Conservation (phyloP, 768 basidiomycete species). For the Russula virescens region DNA sequence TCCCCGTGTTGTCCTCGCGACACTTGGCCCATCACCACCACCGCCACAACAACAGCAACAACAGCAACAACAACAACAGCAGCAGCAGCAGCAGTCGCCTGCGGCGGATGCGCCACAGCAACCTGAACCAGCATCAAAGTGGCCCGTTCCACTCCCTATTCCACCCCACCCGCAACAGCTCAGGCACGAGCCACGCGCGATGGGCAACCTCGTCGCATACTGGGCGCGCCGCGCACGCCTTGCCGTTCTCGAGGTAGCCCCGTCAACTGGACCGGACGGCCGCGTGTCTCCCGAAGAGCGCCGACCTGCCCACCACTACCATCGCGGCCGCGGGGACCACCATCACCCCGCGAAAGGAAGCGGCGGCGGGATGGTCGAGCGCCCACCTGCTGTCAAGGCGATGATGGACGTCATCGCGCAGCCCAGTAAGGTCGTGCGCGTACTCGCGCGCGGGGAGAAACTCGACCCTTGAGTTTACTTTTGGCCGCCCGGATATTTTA, state of each 20-base stretch:
- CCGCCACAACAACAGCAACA: not conserved
- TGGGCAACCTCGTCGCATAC: slow-evolving; percentile 53
- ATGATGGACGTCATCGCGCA: slow-evolving; percentile 78
- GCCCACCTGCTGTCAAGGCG: slow-evolving; percentile 69
- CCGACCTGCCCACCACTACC: slow-evolving; percentile 10
- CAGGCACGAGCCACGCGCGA: slow-evolving; percentile 59
- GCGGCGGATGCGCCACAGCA: not conserved
- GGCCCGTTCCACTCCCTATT: slow-evolving; percentile 63
- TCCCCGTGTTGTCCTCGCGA: slow-evolving; percentile 58
- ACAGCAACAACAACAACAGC: not conserved
- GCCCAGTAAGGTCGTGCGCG: slow-evolving; percentile 68
- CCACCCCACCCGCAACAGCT: slow-evolving; percentile 38
- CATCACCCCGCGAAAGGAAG: slow-evolving; percentile 14
- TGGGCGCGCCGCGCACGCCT: slow-evolving; percentile 68
- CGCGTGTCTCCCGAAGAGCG: slow-evolving; percentile 30
- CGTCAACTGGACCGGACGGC: slow-evolving; percentile 29
- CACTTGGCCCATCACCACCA: slow-evolving; percentile 30
- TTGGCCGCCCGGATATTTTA: no score
- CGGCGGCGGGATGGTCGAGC: slow-evolving; percentile 56
- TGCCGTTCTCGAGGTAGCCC: slow-evolving; percentile 48
- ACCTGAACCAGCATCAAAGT: slow-evolving; percentile 26
- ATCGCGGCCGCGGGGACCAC: slow-evolving; percentile 17
- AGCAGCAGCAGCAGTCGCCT: not conserved
- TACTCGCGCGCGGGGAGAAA: slow-evolving; percentile 82
- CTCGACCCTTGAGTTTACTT: slow-evolving; percentile 44